Conservation (phyloP, 768 basidiomycete species). For the Cyclocybe aegerita region DNA sequence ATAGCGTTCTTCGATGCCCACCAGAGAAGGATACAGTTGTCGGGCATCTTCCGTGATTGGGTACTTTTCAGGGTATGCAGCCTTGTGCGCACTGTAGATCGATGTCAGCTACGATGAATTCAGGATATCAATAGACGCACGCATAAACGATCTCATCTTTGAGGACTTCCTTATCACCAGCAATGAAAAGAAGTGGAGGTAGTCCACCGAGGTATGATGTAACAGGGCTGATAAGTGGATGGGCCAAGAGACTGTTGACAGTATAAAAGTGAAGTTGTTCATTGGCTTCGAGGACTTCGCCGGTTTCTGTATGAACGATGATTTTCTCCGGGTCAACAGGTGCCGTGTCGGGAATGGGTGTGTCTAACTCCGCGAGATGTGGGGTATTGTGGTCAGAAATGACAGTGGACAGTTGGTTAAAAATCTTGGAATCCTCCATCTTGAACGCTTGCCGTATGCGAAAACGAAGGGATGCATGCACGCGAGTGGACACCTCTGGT, state of each 20-base stretch:
- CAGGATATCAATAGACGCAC: slow-evolving; percentile 39
- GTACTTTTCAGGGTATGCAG: slow-evolving; percentile 78
- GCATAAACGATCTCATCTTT: slow-evolving; percentile 89
- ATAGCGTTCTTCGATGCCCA: slow-evolving; percentile 51
- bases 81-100: slow-evolving; percentile 76
- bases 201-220: slow-evolving; percentile 86
- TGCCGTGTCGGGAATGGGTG: slow-evolving; percentile 20
- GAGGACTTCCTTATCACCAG: slow-evolving; percentile 87
- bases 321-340: slow-evolving; percentile 42
- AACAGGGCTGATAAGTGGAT: slow-evolving; percentile 84
- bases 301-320: slow-evolving; percentile 40
- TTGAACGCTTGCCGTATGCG: slow-evolving; percentile 60
- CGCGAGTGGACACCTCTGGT: slow-evolving; percentile 55
- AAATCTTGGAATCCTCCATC: slow-evolving; percentile 22
- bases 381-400: slow-evolving; percentile 12
- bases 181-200: slow-evolving; percentile 82
- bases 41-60: slow-evolving; percentile 44
- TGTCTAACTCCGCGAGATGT: not conserved
- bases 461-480: slow-evolving; percentile 58
- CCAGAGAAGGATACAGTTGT: slow-evolving; percentile 54
- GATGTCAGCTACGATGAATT: not conserved
- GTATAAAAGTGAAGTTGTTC: slow-evolving; percentile 87
- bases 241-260: slow-evolving; percentile 70
- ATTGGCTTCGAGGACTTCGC: slow-evolving; percentile 52
- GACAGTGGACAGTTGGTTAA: slow-evolving; percentile 18